Evolutionary conservation across 2,329 filamentous ascomycete species (phyloP).

Genomic region (Sclerotinia trifoliorum): DNA sequence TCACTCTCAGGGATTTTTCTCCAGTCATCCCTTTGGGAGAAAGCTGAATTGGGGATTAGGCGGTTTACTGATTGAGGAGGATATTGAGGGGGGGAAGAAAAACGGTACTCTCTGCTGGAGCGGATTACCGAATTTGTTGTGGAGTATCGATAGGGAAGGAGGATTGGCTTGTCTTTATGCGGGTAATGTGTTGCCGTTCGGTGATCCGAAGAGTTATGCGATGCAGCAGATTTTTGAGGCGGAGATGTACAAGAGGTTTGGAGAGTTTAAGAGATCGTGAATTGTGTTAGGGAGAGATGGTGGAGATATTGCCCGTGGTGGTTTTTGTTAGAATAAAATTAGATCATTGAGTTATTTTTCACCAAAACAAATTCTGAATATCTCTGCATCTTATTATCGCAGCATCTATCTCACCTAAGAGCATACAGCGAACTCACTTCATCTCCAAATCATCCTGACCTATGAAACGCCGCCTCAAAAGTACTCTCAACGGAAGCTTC

Average conservation of each 20-base stretch:
- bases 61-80: constrained; percentile 11
- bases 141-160: constrained; percentile 44
- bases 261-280: background rate
- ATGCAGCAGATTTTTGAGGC: constrained; percentile 45
- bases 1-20: constrained; percentile 35
- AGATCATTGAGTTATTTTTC: background rate
- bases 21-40: background rate
- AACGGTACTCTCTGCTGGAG: constrained; percentile 46
- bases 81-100: constrained; percentile 41
- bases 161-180: constrained; percentile 45
- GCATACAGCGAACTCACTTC: no score
- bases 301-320: no score
- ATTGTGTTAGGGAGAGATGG: background rate
- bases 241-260: constrained; percentile 41
- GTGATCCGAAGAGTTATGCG: constrained; percentile 41
- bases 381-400: no score
- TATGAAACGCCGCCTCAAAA: no score
- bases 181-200: constrained; percentile 46
- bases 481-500: no score
- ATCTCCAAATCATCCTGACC: no score
- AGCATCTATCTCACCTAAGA: no score
- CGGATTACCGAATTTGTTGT: constrained; percentile 48
- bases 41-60: constrained; percentile 8
- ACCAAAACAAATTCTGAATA: no score
- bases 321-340: background rate